Base-by-base conservation (phyloP, 2,329 filamentous ascomycete species). In the Fonsecaea nubica region DNA sequence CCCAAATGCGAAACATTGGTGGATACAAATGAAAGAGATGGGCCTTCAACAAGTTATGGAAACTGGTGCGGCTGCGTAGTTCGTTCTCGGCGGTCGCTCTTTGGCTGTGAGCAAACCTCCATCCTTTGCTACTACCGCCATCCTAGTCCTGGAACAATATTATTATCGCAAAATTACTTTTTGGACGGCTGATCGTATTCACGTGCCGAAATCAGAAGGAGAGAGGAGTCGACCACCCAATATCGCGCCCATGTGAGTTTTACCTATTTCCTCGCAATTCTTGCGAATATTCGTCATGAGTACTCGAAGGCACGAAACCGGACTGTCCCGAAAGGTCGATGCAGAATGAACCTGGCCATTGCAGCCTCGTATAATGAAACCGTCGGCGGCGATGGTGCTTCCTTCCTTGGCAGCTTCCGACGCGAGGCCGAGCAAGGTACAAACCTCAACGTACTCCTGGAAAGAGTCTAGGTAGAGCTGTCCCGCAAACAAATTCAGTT, bases 401-500 rank as follows among this genome's bases (percentile, higher is more conserved):
- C 60, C 50, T 6, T 45, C 50, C 30, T 63, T 50, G 3, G 60
- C 50, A 32, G 56, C 18, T 21, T 57, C 18, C 36, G 48, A 56
- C 4, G 36, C 60, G 30, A 63, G 52, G 7, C 48, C 50, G 6
- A 57, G 60, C 18, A 38, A 21, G 25, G 32, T 56, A 45, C 52
- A 63, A 4, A 57, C 35, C 75, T 77, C 15, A 72, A 76, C 38
- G n/a, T 92, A 92, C 60, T 90, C 84, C 0, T 77, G 64, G 52
- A 81, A 85, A 0, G 80, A 82, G 0, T 74, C 75, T 7, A 92
- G 78, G 70, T 91, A 92, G 0, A 92, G 80, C 62, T 90, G 87
- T 0, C 90, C 90, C 0, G 90, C 80, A 63, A 92, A 92, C 0
- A 92, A 76, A 52, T 90, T 89, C 0, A 92, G 80, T 63, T 86